Evolutionary conservation across 768 basidiomycete species (phyloP), one percentile per base, ranked within the genome.

Genomic region (Russula abietina): DNA sequence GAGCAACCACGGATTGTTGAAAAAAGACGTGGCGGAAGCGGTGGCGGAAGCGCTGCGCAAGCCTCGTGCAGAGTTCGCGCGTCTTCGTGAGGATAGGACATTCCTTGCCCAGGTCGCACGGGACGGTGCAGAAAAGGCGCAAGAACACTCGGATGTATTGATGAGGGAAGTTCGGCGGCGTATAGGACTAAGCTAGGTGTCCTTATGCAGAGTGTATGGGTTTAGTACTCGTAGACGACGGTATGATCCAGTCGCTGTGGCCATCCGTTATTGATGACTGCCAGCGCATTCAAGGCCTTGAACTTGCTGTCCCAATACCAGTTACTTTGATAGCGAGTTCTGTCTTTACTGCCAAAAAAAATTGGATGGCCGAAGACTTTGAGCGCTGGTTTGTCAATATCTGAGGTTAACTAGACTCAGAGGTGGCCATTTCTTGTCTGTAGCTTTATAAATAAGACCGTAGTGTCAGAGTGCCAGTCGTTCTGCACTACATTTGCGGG

Each of bases 21-120:
- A 98, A 76, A 75, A 70, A 4, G 87, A 88, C 50, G 86, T 94
- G 1, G 79, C 80, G 1, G 89, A 88, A 4, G 89, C 86, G 0
- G 79, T 98, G 1, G 85, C 87, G 43, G 84, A 80, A 57, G 67
- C 83, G 48, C 68, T 96, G n/a, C 81, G 77, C 50, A 74, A 74
- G 1, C 91, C 95, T 5, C 76, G 93, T 50, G 76, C 72, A 0
- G 86, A 90, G 71, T 93, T 90, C 65, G 79, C 83, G 69, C 78
- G 81, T 66, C 70, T 97, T 32, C 76, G 80, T 53, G 73, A 67
- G 3, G 90, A 94, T 61, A 78, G 70, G 43, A 77, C 66, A 8
- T 93, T 85, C 70, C 73, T 98, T 39, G 73, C 73, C 0, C 70
- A 81, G 41, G 80, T 96, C 17, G 87, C 88, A 2, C 73, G 69